Evolutionary conservation across 1,284 basidiomycete species (phyloP).

Genomic region (Heterobasidion parviporum): DNA sequence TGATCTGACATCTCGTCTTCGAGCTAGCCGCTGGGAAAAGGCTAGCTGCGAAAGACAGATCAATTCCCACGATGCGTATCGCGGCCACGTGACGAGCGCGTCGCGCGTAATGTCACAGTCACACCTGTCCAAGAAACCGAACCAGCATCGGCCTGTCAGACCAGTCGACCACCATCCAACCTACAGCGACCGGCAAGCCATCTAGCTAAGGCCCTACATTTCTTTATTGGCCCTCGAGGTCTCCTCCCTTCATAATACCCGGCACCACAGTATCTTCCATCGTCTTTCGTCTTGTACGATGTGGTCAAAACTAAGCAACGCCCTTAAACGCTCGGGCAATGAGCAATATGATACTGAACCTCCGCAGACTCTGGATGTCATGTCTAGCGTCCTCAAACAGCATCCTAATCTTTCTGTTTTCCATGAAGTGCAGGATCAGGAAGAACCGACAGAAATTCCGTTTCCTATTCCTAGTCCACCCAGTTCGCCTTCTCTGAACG

Average conservation of each 20-base stretch:
- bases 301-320: conserved; percentile 57
- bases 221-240: not conserved
- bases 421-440: conserved; percentile 21
- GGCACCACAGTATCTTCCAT: not conserved
- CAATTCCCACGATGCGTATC: no score
- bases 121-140: no score
- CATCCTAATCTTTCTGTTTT: conserved; percentile 55
- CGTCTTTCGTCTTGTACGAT: conserved; percentile 23
- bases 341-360: conserved; percentile 24
- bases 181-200: not conserved
- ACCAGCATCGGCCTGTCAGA: not conserved
- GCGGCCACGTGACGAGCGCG: no score
- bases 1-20: no score
- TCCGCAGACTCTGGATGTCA: conserved; percentile 29
- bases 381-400: conserved; percentile 45
- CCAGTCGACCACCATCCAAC: not conserved
- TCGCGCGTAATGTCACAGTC: no score
- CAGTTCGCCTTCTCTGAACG: conserved; percentile 29
- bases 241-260: not conserved
- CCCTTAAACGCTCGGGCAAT: conserved; percentile 37
- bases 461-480: conserved; percentile 36
- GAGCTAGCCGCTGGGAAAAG: no score
- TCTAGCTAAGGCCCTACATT: not conserved
- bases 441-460: conserved; percentile 26
- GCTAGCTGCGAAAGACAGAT: no score